Evolutionary conservation across 805 yeast species (phyloP), one percentile per base, ranked within the genome.

Genomic region (Candida wancherniae): DNA sequence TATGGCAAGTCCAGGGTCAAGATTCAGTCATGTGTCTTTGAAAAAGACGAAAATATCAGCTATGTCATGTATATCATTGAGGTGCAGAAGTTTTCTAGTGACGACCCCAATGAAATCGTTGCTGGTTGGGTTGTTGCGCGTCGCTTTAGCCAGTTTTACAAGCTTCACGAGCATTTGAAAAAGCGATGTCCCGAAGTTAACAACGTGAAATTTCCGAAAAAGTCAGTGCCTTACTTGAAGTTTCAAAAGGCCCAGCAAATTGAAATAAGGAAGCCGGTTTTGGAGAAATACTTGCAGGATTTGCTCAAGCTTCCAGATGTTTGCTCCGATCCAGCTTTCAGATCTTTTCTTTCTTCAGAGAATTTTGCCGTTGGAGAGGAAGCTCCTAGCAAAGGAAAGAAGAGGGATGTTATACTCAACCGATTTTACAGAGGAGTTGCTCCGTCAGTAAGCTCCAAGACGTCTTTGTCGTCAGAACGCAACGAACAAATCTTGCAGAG

Each of bases 101-200:
- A 57, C 5, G 50, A 55, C 18, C 73, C 72, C 3, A 67, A 62
- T 3, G 51, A 60, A 6, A 67, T 69, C 4, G 63, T 73, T 2
- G 85, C 88, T 0, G 82, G 85, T 0, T 90, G 97, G 97, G 76
- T 84, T 31, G 83, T 87, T n/a, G 90, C 95, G 0, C 62, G 96
- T 44, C 64, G 97, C 35, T 88, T 78, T 50, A 84, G 84, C 45
- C 96, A 90, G 50, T 88, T 88, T 53, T 77, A 69, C 55, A 73
- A 71, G 39, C 61, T 88, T 19, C 77, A 88, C 49, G 75, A 74
- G 38, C 77, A 82, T 39, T 57, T 88, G 43, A 73, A 68, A 34
- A 53, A 55, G 3, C 62, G 57, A 25, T 80, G 77, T 44, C 69
- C 77, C 0, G 62, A 57, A 26, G 77, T 80, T 2, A 55, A 62